Conservation (phyloP, 208 protist species). For the Leishmania amazonensis region DNA sequence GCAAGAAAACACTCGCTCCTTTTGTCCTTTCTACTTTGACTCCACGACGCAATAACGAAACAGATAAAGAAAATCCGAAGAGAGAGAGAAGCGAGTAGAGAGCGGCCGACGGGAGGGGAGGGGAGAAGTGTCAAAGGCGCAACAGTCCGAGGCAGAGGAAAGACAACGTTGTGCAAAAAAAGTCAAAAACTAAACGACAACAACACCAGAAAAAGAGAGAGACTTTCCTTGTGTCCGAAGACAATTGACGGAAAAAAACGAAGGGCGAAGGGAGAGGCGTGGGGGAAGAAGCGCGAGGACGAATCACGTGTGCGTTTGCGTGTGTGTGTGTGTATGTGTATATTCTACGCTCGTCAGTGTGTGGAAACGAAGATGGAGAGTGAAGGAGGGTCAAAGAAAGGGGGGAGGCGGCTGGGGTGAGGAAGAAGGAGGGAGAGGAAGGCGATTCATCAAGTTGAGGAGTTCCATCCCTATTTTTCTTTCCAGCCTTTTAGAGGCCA, state of each 20-base stretch:
- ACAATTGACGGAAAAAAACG: neutral
- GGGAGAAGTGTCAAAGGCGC: too few relatives aligned
- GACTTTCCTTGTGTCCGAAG: too few relatives aligned
- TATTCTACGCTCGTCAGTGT: neutral
- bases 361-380: neutral
- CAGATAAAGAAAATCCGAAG: neutral
- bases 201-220: too few relatives aligned
- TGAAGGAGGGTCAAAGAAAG: neutral
- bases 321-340: neutral
- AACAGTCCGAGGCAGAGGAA: too few relatives aligned
- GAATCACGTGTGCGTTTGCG: neutral
- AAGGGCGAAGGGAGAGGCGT: neutral
- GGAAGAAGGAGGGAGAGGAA: neutral
- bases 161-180: too few relatives aligned
- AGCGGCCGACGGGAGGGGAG: neutral
- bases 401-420: neutral
- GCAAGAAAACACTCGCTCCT: neutral
- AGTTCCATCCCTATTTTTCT: neutral
- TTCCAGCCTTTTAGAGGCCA: neutral
- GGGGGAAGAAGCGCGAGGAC: neutral
- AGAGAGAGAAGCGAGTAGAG: neutral
- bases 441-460: neutral
- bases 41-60: neutral
- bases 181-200: too few relatives aligned
- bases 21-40: neutral